Evolutionary conservation across 23 red algal genomes (phyloP).

Genomic region (Rhodosorus marinus): DNA sequence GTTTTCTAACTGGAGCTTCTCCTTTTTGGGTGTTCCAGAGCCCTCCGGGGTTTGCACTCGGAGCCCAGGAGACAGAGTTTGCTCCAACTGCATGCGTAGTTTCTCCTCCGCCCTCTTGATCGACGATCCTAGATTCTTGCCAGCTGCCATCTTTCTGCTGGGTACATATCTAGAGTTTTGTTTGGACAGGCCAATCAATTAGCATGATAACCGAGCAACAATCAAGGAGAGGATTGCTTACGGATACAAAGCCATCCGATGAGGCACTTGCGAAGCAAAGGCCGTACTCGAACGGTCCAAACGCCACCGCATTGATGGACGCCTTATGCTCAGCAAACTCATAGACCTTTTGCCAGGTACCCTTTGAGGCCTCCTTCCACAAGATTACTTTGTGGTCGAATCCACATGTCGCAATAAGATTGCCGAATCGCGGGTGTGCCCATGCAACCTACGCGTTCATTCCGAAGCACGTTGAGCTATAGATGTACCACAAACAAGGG

Average conservation of each 20-base stretch:
- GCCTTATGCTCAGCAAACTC: constrained; percentile 69
- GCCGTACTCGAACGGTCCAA: constrained; percentile 82
- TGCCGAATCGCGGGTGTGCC: constrained; percentile 79
- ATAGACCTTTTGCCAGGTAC: constrained; percentile 58
- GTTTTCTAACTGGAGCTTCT: constrained; percentile 41
- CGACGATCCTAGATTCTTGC: constrained; percentile 53
- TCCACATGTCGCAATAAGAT: constrained; percentile 59
- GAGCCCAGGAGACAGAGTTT: constrained; percentile 75
- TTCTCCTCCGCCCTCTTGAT: constrained; percentile 25
- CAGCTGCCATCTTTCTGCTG: constrained; percentile 73
- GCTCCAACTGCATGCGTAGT: constrained; percentile 67
- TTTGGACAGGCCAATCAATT: no score
- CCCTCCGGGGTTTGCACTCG: constrained; percentile 28
- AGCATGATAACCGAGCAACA: no score
- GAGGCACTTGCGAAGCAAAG: constrained; percentile 80
- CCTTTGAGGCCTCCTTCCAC: constrained; percentile 33
- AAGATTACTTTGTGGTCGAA: constrained; percentile 78
- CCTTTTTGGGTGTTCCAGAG: constrained; percentile 46
- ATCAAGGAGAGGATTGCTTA: no score
- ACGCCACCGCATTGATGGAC: constrained; percentile 80
- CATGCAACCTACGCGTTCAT: no score
- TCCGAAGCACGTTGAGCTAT: no score
- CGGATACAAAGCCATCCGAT: constrained; percentile 83
- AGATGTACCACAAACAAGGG: no score
- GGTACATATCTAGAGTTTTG: no score